These are phyloP conservation scores for Auriscalpium microsporum DNA, from an alignment of 768 basidiomycete species.

Conservation along the genomic window DNA sequence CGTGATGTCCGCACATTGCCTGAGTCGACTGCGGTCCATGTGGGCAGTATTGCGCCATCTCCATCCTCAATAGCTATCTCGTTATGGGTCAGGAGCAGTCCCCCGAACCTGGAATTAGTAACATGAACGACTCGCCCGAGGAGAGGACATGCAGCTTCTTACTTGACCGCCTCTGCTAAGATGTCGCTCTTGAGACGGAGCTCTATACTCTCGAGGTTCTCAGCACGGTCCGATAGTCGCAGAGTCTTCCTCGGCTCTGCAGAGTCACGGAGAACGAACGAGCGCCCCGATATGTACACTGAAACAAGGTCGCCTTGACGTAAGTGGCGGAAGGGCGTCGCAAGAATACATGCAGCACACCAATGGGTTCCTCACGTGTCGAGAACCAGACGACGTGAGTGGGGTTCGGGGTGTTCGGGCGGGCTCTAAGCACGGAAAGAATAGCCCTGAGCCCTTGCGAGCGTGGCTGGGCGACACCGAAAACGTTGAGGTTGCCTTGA, in stretches of 20 bases:
- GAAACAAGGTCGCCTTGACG: slow-evolving; percentile 13
- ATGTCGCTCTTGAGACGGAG: slow-evolving; percentile 85
- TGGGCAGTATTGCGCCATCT: slow-evolving; percentile 78
- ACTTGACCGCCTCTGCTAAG: slow-evolving; percentile 73
- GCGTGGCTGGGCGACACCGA: slow-evolving; percentile 92
- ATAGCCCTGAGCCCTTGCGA: slow-evolving; percentile 87
- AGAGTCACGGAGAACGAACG: slow-evolving; percentile 87
- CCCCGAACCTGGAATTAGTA: slow-evolving; percentile 57
- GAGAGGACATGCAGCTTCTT: slow-evolving; percentile 12
- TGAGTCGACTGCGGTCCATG: slow-evolving; percentile 87
- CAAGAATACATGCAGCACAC: slow-evolving; percentile 32
- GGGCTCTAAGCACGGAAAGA: slow-evolving; percentile 71
- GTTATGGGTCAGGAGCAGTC: slow-evolving; percentile 87
- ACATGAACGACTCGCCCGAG: neutral
- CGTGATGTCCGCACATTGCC: slow-evolving; percentile 77
- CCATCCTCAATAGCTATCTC: slow-evolving; percentile 73
- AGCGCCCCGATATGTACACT: slow-evolving; percentile 86
- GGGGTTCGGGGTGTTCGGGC: slow-evolving; percentile 53
- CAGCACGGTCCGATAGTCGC: slow-evolving; percentile 81
- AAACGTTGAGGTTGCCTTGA: slow-evolving; percentile 78
- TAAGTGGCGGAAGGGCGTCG: too few relatives aligned
- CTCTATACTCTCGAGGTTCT: slow-evolving; percentile 92
- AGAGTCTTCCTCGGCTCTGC: slow-evolving; percentile 74
- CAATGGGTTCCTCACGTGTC: slow-evolving; percentile 91
- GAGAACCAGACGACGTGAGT: slow-evolving; percentile 92